Evolutionary conservation across 169 alveolate species (phyloP), one percentile per base, ranked within the genome.

Genomic region (Eimeria maxima): DNA sequence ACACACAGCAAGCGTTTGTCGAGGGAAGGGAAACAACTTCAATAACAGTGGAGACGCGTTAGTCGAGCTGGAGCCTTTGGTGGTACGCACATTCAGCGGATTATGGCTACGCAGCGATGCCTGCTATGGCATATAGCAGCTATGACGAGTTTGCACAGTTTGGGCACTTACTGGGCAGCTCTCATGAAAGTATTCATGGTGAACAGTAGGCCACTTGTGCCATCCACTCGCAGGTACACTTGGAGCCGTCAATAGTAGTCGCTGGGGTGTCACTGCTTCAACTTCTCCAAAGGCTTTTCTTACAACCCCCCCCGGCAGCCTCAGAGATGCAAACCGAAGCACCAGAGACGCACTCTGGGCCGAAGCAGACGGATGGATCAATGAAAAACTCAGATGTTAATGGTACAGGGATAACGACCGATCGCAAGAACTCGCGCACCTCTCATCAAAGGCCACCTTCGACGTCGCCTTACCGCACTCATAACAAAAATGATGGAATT

Each of bases 41-140:
- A 20, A 55, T 55, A 55, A 22, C 60, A 29, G 27, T 5, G 74
- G 63, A 10, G 93, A 87, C 8, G 78, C 44, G 53, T 10, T 87
- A 45, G 29, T 87, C 65, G 93, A 87, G 63, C 11, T 87, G 50
- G 93, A 87, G 57, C 93, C 93, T 7, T 29, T 87, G 93, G 20
- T 63, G 60, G 93, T 87, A 87, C 29, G 93, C 45, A 87, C 8
- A 27, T 20, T 8, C 38, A 42, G 93, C n/a, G 67, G 27, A 0
- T 7, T 63, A 29, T 57, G 57, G 24, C 50, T 27, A 38, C 93
- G 73, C 13, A 44, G 33, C 60, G 44, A 29, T 87, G 44, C 65
- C 50, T 27, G 24, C 14, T 63, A 3, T 11, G 24, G 89, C 69
- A 44, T 45, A 67, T 10, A 24, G 45, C 29, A 45, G 65, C 6